Evolutionary conservation across 257 asterid genomes (phyloP), one percentile per base, ranked within the genome.

Genomic region (Knoxia roxburghii): DNA sequence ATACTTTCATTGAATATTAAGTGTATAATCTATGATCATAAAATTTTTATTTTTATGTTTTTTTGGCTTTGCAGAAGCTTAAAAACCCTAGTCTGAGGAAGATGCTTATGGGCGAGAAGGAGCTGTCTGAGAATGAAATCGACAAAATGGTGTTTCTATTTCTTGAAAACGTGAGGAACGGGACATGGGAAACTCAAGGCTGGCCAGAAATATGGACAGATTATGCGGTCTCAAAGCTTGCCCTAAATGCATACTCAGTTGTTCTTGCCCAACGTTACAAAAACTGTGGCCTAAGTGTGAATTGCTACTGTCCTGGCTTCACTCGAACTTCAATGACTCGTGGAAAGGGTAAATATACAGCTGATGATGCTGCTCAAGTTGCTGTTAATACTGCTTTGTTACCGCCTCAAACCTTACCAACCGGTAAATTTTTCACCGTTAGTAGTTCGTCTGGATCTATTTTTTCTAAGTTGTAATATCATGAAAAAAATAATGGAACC

Each of bases 121-220:
- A 79, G 0, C 43, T 87, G 61, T 66, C 81, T 18, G 89, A 81
- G 50, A 68, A 46, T 7, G 53, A 85, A 41, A 78, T 87, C 13
- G 85, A 89, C 12, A 71, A 37, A 35, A 85, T 89, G 81, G 66
- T 87, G 1, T 48, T 61, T 5, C 23, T 75, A 51, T 89, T 89
- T 68, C 71, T 89, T 7, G 80, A 81, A n/a, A 60, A 80, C 26
- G 93, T 84, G 67, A 87, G 77, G 58, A 74, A 67, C 32, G 88
- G 82, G 68, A 84, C 74, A 18, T 89, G 95, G 89, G 33, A 76
- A 75, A 78, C 55, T 30, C 74, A 80, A 33, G 97, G 97, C 14
- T 89, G 97, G 97, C 95, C 97, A 3, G 65, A 76, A 59, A 74
- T 85, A 4, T 89, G 97, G 97, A 85, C 94, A 2, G 97, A 89